Conservation (phyloP, 139 green algal genomes). For the Chlorella sp. region DNA sequence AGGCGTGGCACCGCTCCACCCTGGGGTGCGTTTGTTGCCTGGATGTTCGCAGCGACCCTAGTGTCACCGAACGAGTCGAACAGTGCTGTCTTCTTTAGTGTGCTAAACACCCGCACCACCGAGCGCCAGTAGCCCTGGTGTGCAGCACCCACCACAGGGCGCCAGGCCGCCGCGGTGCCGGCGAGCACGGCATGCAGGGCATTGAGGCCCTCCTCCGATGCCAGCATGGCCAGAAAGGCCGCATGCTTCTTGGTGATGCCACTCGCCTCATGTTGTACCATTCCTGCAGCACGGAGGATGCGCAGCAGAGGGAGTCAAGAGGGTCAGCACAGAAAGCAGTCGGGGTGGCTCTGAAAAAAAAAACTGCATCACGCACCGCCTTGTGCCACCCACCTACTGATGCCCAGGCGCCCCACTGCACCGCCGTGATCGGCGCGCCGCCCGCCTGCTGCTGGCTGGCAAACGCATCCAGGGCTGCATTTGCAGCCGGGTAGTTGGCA, state of each 20-base stretch:
- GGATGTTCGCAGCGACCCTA: background rate
- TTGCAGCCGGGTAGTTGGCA: slow-evolving; percentile 76
- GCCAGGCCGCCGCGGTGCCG: background rate
- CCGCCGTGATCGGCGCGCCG: background rate
- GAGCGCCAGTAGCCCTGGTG: slow-evolving; percentile 29
- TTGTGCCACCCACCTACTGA: slow-evolving; percentile 4
- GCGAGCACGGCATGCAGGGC: slow-evolving; percentile 29
- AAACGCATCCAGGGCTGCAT: slow-evolving; percentile 62
- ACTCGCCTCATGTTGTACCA: slow-evolving; percentile 28
- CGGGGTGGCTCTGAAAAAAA: background rate
- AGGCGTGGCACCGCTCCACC: too few species aligned
- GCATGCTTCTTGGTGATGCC: slow-evolving; percentile 20
- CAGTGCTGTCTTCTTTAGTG: slow-evolving; percentile 2
- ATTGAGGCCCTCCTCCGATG: slow-evolving; percentile 22
- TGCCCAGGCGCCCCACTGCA: slow-evolving; percentile 63
- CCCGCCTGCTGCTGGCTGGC: background rate
- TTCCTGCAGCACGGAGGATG: too few species aligned
- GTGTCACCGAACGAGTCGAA: background rate
- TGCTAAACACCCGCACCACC: too few species aligned
- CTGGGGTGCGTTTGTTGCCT: too few species aligned
- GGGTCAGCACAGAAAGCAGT: too few species aligned
- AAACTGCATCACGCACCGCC: background rate
- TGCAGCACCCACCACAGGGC: slow-evolving; percentile 25
- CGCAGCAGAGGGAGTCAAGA: too few species aligned
- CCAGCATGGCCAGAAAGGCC: slow-evolving; percentile 34